A percentile compares a stretch with the other conserved stretches of the same genome.
phyloP scores from a whole-genome alignment of 352 stramenopile species.

The Labyrinthula sp. region DNA sequence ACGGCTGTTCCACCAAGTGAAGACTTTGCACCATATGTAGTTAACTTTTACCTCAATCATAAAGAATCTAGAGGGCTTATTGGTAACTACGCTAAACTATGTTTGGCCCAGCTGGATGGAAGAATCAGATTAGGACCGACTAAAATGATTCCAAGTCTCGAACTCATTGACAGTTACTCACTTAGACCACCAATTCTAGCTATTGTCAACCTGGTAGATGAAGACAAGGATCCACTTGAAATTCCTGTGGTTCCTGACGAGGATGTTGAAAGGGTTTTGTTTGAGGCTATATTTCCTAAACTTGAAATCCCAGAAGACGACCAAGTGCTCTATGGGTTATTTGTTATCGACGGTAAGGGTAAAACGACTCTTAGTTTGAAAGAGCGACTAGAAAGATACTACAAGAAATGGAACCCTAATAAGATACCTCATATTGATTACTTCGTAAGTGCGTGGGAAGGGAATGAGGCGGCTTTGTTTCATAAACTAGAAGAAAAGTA shows the following conservation, averaged over 20 bases:
- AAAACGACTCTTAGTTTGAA: slow-evolving; percentile 1
- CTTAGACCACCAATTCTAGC: slow-evolving; percentile 14
- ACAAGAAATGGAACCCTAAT: slow-evolving; percentile 9
- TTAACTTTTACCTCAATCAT: slow-evolving; percentile 64
- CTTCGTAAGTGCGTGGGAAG: slow-evolving; percentile 13
- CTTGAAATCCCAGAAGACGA: slow-evolving; percentile 10
- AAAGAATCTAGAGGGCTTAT: slow-evolving; percentile 38
- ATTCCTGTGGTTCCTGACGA: slow-evolving; percentile 23
- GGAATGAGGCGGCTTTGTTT: slow-evolving; percentile 15
- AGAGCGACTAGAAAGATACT: slow-evolving; percentile 16
- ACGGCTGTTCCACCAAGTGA: slow-evolving; percentile 62
- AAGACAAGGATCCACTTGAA: slow-evolving; percentile 3
- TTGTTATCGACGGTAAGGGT: slow-evolving; percentile 25
- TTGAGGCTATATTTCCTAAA: slow-evolving; percentile 5
- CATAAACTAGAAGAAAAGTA: slow-evolving; percentile 27
- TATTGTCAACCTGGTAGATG: slow-evolving; percentile 8
- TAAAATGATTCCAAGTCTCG: slow-evolving; percentile 7
- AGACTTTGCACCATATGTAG: slow-evolving; percentile 61
- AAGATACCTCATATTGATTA: slow-evolving; percentile 26
- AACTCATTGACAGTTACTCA: slow-evolving; percentile 14
- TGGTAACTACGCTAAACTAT: slow-evolving; percentile 65
- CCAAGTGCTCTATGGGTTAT: slow-evolving; percentile 9
- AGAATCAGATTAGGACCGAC: slow-evolving; percentile 6
- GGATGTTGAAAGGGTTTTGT: slow-evolving; percentile 22
- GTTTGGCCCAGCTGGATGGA: slow-evolving; percentile 39